Percentiles rank a stretch among this genome's conserved stretches.
These are phyloP conservation scores for Coemansia sp. DNA, from an alignment of 192 early-diverging fungal genomes.

Conservation along the genomic window DNA sequence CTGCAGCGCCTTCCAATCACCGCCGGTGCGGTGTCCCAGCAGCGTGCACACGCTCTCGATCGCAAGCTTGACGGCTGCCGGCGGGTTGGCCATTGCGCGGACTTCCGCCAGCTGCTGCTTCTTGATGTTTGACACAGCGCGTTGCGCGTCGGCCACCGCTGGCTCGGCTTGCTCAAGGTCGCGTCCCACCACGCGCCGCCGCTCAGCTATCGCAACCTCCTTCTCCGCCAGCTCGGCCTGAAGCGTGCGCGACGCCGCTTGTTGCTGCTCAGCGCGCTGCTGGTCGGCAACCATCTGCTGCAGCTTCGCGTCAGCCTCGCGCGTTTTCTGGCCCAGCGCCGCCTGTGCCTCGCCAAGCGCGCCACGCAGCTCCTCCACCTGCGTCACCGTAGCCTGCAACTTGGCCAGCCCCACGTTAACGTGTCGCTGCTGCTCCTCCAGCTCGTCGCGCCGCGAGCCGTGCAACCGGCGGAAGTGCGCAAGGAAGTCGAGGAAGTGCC, in stretches of 20 bases:
- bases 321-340: slow-evolving; percentile 84
- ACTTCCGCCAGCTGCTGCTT: slow-evolving; percentile 97
- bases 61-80: slow-evolving; percentile 91
- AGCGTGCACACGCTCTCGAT: slow-evolving; percentile 97
- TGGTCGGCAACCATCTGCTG: slow-evolving; percentile 93
- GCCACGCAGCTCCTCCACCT: slow-evolving; percentile 90
- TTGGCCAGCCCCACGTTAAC: slow-evolving; percentile 97
- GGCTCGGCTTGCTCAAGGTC: slow-evolving; percentile 98
- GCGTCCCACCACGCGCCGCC: slow-evolving; percentile 73
- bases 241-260: slow-evolving; percentile 76
- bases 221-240: slow-evolving; percentile 71
- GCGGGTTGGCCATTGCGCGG: slow-evolving; percentile 95
- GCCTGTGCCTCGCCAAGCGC: slow-evolving; percentile 82
- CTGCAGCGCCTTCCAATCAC: slow-evolving; percentile 92
- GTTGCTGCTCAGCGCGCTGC: slow-evolving; percentile 89
- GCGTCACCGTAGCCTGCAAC: slow-evolving; percentile 88
- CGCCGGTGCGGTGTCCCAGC: slow-evolving; percentile 73
- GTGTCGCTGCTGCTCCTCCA: slow-evolving; percentile 99
- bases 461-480: slow-evolving; percentile 87
- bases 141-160: slow-evolving; percentile 92
- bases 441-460: slow-evolving; percentile 87
- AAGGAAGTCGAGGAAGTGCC: slow-evolving; percentile 98
- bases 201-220: slow-evolving; percentile 72
- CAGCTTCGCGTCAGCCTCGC: slow-evolving; percentile 93
- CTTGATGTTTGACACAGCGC: slow-evolving; percentile 92